Evolutionary conservation across 305 asterid genomes (phyloP).

Genomic region (Fraxinus nigra): DNA sequence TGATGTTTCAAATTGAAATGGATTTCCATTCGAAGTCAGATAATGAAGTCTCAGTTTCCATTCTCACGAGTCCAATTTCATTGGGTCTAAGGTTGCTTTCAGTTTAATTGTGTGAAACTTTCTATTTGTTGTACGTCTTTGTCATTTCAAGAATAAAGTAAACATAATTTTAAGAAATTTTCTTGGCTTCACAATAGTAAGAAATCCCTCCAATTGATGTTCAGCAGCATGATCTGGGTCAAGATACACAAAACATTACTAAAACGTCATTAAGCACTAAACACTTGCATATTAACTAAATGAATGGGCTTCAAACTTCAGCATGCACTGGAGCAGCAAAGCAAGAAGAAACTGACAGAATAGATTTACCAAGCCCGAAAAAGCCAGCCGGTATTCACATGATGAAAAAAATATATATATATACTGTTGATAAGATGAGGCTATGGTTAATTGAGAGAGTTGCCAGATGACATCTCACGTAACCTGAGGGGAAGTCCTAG

Average conservation of each 20-base stretch:
- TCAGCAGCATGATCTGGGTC: background rate
- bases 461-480: background rate
- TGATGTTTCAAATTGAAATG: background rate
- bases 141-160: background rate
- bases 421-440: background rate
- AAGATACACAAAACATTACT: background rate
- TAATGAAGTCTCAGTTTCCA: background rate
- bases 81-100: background rate
- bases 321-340: background rate
- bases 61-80: background rate
- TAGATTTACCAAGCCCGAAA: background rate
- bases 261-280: background rate
- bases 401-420: background rate
- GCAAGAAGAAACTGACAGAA: background rate
- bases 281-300: background rate
- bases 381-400: background rate
- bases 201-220: background rate
- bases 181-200: background rate
- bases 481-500: background rate
- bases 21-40: background rate
- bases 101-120: background rate
- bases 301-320: background rate
- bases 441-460: background rate
- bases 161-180: background rate
- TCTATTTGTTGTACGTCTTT: background rate